phyloP scores from a whole-genome alignment of 1,139 yeast genomes.

The Eremothecium coryli region DNA sequence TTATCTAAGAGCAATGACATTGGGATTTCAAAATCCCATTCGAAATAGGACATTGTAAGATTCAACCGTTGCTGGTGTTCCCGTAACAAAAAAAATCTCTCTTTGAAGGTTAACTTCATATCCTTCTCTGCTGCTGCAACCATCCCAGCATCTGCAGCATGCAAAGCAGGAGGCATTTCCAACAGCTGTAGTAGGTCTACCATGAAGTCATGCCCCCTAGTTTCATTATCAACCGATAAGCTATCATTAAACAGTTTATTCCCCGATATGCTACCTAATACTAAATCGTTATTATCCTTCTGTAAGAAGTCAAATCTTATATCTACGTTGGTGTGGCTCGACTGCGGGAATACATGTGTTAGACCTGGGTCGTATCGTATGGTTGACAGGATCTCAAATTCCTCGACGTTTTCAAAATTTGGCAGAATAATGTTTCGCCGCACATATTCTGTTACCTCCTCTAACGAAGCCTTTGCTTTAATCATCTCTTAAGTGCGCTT shows the following conservation, averaged over 20 bases:
- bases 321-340: neutral
- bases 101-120: conserved; percentile 19
- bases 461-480: neutral
- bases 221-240: conserved; percentile 1
- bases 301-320: conserved; percentile 3
- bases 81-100: conserved; percentile 49
- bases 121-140: conserved; percentile 7
- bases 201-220: conserved; percentile 3
- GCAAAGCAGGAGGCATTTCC: conserved; percentile 3
- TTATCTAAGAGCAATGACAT: conserved; percentile 37
- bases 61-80: conserved; percentile 57
- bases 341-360: conserved; percentile 6
- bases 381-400: conserved; percentile 55
- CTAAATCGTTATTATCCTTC: conserved; percentile 3
- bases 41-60: conserved; percentile 47
- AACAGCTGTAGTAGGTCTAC: conserved; percentile 7
- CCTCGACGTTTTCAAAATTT: conserved; percentile 15
- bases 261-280: conserved; percentile 1
- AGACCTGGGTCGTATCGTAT: conserved; percentile 63
- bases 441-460: conserved; percentile 7
- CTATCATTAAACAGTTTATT: conserved; percentile 5
- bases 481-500: no score
- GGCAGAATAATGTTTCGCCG: conserved; percentile 15
- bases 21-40: conserved; percentile 39
- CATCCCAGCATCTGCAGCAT: neutral